A percentile compares a stretch with the other conserved stretches of the same genome.
Conservation (phyloP, 2,329 filamentous ascomycete species). For the Aspergillus hortae region DNA sequence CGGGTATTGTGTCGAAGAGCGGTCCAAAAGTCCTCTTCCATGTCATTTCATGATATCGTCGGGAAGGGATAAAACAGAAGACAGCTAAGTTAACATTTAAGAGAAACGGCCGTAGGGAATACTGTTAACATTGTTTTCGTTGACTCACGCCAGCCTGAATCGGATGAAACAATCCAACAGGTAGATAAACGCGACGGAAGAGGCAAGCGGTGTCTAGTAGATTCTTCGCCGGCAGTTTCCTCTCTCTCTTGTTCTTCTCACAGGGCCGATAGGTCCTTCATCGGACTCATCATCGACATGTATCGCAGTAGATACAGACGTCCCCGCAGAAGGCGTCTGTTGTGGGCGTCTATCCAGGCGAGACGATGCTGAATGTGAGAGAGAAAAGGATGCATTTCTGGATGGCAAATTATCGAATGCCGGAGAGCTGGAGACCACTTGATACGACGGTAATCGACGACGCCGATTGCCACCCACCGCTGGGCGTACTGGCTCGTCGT, state of each 20-base stretch:
- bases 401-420: not conserved
- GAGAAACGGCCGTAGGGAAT: no score
- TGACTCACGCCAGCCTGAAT: no score
- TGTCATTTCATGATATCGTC: no score
- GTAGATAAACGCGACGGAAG: not conserved
- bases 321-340: slow-evolving; percentile 9
- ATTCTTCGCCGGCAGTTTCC: slow-evolving; percentile 8
- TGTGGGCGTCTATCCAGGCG: not conserved
- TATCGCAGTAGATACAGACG: slow-evolving; percentile 22
- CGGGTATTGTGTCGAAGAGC: no score
- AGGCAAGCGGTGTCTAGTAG: not conserved
- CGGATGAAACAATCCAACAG: no score
- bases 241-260: slow-evolving; percentile 19
- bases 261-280: slow-evolving; percentile 22
- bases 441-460: slow-evolving; percentile 9
- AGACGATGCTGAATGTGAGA: not conserved
- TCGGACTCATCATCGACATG: slow-evolving; percentile 28
- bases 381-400: not conserved
- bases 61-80: no score
- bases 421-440: slow-evolving; percentile 10
- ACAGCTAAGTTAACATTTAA: no score
- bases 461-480: slow-evolving; percentile 13
- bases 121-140: no score
- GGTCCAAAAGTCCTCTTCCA: no score
- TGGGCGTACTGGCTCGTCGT: slow-evolving; percentile 20